These are phyloP conservation scores for Aureobasidium mangrovei DNA, from an alignment of 2,329 filamentous ascomycete genomes.

Conservation along the genomic window DNA sequence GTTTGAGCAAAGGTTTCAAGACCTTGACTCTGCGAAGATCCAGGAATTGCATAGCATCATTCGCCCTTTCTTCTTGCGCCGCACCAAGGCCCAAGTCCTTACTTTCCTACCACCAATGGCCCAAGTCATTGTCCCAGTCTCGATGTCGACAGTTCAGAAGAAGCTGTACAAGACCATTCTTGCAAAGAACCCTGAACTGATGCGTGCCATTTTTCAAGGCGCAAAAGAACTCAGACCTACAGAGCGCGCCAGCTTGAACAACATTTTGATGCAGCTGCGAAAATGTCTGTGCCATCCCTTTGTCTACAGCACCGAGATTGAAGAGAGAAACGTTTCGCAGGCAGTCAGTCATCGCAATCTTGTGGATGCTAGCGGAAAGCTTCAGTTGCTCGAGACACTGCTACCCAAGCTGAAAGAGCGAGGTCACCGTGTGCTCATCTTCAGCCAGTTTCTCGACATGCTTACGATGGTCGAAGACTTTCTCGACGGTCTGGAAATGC, in stretches of 20 bases:
- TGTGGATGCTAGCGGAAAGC: constrained; percentile 83
- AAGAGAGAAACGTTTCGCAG: constrained; percentile 62
- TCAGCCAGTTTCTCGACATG: constrained; percentile 89
- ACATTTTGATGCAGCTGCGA: constrained; percentile 88
- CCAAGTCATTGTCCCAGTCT: constrained; percentile 92
- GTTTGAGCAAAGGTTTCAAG: constrained; percentile 65
- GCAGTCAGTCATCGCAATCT: constrained; percentile 66
- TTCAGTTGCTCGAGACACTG: constrained; percentile 74
- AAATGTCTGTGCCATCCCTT: constrained; percentile 96
- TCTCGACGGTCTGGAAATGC: constrained; percentile 61
- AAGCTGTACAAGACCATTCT: constrained; percentile 91
- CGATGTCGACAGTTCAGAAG: constrained; percentile 88
- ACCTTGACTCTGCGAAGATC: constrained; percentile 77
- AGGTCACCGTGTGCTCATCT: constrained; percentile 86
- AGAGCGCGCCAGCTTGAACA: constrained; percentile 77
- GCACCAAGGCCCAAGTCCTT: constrained; percentile 84
- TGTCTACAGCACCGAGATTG: constrained; percentile 81
- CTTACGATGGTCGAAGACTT: constrained; percentile 89
- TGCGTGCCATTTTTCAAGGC: constrained; percentile 71
- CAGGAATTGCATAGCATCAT: constrained; percentile 75
- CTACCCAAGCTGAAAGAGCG: constrained; percentile 77
- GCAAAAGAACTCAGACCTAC: constrained; percentile 47
- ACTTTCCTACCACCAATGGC: constrained; percentile 88
- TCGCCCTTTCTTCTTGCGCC: constrained; percentile 59
- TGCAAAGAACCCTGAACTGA: constrained; percentile 78